phyloP scores from a whole-genome alignment of 352 stramenopile genomes.

The Globisporangium solare region DNA sequence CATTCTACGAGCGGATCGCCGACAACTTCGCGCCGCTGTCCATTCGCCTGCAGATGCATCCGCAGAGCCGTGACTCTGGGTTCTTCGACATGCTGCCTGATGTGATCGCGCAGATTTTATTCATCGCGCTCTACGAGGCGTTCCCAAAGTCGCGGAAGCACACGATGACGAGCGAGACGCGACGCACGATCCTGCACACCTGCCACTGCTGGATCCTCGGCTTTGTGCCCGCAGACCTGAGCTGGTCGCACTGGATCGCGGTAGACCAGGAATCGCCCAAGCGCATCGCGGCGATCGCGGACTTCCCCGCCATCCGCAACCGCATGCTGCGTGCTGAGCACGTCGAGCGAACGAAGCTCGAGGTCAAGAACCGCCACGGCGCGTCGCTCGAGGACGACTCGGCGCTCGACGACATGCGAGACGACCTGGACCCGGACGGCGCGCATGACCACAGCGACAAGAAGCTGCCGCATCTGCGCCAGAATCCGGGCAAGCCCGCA shows the following conservation, averaged over 20 bases:
- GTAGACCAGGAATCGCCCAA: conserved; percentile 56
- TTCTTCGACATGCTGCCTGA: conserved; percentile 61
- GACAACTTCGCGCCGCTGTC: conserved; percentile 68
- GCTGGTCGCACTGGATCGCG: conserved; percentile 46
- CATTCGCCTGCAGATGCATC: conserved; percentile 52
- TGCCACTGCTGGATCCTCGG: conserved; percentile 65
- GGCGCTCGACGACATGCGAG: background rate
- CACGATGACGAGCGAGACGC: conserved; percentile 30
- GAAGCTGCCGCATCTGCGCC: conserved; percentile 10
- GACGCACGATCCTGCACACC: conserved; percentile 35
- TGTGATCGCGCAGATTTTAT: conserved; percentile 56
- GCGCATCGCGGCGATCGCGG: conserved; percentile 43
- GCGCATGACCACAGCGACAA: background rate
- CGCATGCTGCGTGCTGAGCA: conserved; percentile 58
- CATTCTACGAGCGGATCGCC: conserved; percentile 58
- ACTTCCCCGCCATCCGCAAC: conserved; percentile 69
- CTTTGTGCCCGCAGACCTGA: conserved; percentile 45
- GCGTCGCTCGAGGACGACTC: conserved; percentile 14
- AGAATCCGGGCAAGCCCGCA: conserved; percentile 1
- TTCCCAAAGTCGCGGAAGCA: conserved; percentile 59
- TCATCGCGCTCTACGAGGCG: conserved; percentile 61
- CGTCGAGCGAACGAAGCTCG: conserved; percentile 52
- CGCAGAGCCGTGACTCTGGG: conserved; percentile 33
- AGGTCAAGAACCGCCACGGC: conserved; percentile 42
- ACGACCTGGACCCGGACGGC: conserved; percentile 6